Conservation (phyloP, 805 yeast species). For the Kodamaea nitidulidarum region DNA sequence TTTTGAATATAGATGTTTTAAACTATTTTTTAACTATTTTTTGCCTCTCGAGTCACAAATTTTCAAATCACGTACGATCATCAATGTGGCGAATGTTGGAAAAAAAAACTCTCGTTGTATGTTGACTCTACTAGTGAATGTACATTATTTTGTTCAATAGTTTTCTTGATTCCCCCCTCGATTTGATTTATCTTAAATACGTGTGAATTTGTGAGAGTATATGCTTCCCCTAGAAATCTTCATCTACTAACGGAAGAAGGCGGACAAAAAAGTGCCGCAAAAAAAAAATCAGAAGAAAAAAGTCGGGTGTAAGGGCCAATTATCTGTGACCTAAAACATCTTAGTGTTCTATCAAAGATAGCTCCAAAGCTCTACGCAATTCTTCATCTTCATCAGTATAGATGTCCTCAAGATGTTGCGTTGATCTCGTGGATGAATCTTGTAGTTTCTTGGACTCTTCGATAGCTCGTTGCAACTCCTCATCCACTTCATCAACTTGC, state of each 20-base stretch:
- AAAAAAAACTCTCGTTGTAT: no score
- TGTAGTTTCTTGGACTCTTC: constrained; percentile 16
- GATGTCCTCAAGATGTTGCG: not conserved
- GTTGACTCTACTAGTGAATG: no score
- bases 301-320: no score
- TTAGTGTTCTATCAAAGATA: constrained; percentile 20
- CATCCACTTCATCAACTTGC: constrained; percentile 18
- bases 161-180: not conserved
- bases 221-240: not conserved
- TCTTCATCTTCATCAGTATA: constrained; percentile 16
- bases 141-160: no score
- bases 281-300: not conserved
- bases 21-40: no score
- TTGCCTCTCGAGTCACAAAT: no score
- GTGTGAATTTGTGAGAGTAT: no score
- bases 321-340: no score
- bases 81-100: no score
- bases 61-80: no score
- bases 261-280: not conserved
- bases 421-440: not conserved
- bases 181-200: not conserved
- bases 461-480: constrained; percentile 19
- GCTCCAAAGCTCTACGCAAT: constrained; percentile 16
- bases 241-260: not conserved
- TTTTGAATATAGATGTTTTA: no score